Conservation (phyloP, 2,329 filamentous ascomycete genomes). For the Fusarium brevicatenulatum region DNA sequence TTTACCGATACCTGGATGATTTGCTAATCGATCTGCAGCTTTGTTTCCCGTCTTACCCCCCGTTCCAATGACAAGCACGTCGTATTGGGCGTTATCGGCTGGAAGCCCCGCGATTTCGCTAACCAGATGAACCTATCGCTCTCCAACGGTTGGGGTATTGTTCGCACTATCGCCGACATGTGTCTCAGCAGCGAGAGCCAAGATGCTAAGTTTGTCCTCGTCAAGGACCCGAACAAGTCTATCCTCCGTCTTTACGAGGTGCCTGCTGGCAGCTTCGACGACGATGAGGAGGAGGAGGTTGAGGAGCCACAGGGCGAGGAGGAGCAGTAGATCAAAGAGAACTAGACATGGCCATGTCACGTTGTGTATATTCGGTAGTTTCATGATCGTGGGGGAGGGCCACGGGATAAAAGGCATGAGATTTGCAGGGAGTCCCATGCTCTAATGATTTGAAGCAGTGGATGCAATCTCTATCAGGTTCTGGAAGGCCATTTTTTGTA, state of each 20-base stretch:
- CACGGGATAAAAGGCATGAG: conserved; percentile 28
- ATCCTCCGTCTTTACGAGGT: conserved; percentile 94
- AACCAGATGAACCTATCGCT: conserved; percentile 98
- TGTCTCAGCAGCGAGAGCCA: conserved; percentile 79
- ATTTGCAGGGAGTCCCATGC: conserved; percentile 39
- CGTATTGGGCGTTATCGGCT: conserved; percentile 93
- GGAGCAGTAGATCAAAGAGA: conserved; percentile 27
- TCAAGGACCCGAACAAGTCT: conserved; percentile 96
- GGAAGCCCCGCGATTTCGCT: conserved; percentile 98
- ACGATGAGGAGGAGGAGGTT: conserved; percentile 76
- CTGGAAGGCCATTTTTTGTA: conserved; percentile 20
- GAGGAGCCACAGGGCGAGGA: conserved; percentile 52
- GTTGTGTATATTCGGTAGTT: conserved; percentile 21
- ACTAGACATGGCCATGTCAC: conserved; percentile 8
- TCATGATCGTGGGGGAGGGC: conserved; percentile 21
- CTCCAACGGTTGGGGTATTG: conserved; percentile 98
- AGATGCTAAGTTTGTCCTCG: conserved; percentile 83
- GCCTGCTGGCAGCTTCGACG: conserved; percentile 87
- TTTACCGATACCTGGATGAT: neutral
- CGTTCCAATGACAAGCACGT: conserved; percentile 94
- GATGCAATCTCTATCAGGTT: conserved; percentile 36
- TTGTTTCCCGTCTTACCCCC: conserved; percentile 93
- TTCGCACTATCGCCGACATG: conserved; percentile 98
- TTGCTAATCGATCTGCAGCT: conserved; percentile 63
- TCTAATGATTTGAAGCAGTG: conserved; percentile 45